A percentile compares a stretch with the other conserved stretches of the same genome.
These are phyloP conservation scores for Pseudogymnoascus sp. DNA, from an alignment of 2,329 filamentous ascomycete species.

Conservation along the genomic window DNA sequence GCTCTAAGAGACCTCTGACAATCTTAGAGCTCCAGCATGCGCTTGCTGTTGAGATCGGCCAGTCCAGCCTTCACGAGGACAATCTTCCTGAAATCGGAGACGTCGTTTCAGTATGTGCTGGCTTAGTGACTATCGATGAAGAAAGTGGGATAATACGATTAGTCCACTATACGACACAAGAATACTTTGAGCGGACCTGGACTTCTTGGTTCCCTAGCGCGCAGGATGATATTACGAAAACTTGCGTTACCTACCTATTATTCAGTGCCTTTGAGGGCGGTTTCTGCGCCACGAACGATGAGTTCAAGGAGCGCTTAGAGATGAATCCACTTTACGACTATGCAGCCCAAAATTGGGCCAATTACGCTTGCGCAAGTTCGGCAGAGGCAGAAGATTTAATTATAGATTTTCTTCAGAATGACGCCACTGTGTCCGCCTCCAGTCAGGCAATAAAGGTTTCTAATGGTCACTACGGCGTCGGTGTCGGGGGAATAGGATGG, in stretches of 20 bases:
- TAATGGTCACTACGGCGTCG: background rate
- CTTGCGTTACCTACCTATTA: constrained; percentile 33
- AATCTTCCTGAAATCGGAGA: constrained; percentile 27
- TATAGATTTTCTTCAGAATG: constrained; percentile 17
- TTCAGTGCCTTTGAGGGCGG: constrained; percentile 24
- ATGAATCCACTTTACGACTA: constrained; percentile 21
- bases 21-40: constrained; percentile 35
- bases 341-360: constrained; percentile 21
- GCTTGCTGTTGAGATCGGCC: constrained; percentile 29
- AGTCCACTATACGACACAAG: constrained; percentile 39
- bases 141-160: constrained; percentile 33
- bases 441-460: constrained; percentile 13
- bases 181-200: constrained; percentile 33
- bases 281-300: constrained; percentile 11
- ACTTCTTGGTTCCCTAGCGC: constrained; percentile 27
- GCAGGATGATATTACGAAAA: constrained; percentile 23
- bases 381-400: constrained; percentile 10
- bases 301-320: constrained; percentile 15
- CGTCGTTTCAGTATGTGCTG: constrained; percentile 28
- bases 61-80: constrained; percentile 27
- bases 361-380: constrained; percentile 18
- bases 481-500: background rate
- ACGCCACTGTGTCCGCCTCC: constrained; percentile 15
- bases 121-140: constrained; percentile 35
- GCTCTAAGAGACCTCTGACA: constrained; percentile 29